phyloP scores from a whole-genome alignment of 2,329 filamentous ascomycete genomes.

The Thyridium curvatum region DNA sequence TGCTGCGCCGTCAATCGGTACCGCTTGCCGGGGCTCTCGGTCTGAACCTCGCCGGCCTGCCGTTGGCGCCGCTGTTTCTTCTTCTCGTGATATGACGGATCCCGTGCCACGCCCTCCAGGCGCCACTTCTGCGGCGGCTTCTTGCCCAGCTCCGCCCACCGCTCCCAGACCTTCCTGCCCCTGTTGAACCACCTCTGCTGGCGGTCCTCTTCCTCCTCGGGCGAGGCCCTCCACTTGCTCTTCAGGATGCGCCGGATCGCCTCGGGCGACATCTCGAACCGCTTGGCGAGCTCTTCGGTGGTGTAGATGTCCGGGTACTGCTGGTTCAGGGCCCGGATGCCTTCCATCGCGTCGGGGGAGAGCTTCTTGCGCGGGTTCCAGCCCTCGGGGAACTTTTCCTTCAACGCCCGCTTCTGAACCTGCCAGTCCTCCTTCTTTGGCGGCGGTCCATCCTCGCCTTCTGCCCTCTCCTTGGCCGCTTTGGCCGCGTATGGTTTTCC shows the following conservation, averaged over 20 bases:
- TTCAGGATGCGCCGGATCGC: conserved; percentile 81
- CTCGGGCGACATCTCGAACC: conserved; percentile 84
- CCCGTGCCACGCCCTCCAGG: conserved; percentile 41
- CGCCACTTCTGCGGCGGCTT: conserved; percentile 59
- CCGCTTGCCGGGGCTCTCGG: conserved; percentile 4
- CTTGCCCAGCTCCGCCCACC: conserved; percentile 52
- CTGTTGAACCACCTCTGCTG: conserved; percentile 56
- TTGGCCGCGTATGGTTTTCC: too few species aligned
- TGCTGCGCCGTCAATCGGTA: conserved; percentile 4
- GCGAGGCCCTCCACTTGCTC: conserved; percentile 63
- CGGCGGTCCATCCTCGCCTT: neutral
- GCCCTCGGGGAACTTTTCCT: conserved; percentile 71
- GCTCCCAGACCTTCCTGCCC: conserved; percentile 53
- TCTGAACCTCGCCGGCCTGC: neutral
- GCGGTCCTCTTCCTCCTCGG: conserved; percentile 49
- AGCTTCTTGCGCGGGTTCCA: conserved; percentile 83
- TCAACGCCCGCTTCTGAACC: conserved; percentile 66
- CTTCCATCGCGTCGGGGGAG: conserved; percentile 87
- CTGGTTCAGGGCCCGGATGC: conserved; percentile 75
- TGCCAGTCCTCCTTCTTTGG: conserved; percentile 51
- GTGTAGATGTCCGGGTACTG: conserved; percentile 74
- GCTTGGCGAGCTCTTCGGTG: conserved; percentile 62
- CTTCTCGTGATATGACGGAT: conserved; percentile 21
- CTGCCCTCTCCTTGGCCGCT: too few species aligned
- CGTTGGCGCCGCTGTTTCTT: neutral